phyloP scores from a whole-genome alignment of 129 eudicot genomes.

The Pulicaria dysenterica region DNA sequence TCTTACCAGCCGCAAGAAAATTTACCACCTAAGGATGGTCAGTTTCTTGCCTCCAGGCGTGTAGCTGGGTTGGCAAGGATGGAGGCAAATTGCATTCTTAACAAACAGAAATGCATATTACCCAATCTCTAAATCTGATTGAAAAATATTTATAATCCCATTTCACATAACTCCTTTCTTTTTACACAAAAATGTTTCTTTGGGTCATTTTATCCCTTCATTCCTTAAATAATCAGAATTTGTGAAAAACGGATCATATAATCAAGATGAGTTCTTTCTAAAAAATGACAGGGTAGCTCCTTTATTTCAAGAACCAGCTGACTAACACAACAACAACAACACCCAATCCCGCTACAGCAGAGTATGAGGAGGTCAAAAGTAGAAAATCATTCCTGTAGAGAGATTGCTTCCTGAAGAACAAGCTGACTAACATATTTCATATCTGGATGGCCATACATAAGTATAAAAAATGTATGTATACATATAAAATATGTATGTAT shows the following conservation, averaged over 20 bases:
- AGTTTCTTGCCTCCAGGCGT: too few relatives aligned
- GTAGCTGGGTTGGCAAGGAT: too few relatives aligned
- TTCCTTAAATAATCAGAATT: background rate
- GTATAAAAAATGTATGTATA: slow-evolving; percentile 7
- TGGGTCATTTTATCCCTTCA: background rate
- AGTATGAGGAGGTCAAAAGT: too few relatives aligned
- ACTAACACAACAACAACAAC: background rate
- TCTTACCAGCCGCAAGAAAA: background rate
- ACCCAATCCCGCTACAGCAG: too few relatives aligned
- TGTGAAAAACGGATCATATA: background rate
- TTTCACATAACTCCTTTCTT: background rate
- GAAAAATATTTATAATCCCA: background rate
- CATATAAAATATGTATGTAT: background rate
- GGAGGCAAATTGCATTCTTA: too few relatives aligned
- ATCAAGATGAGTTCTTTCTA: background rate
- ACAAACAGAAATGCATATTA: background rate
- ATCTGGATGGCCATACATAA: too few relatives aligned
- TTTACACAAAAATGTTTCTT: background rate
- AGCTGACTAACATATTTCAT: too few relatives aligned
- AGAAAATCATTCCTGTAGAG: too few relatives aligned
- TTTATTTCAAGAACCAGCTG: background rate
- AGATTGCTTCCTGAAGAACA: too few relatives aligned
- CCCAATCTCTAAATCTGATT: background rate
- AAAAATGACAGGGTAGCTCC: background rate
- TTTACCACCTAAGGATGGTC: background rate